A percentile compares a stretch with the other conserved stretches of the same genome.
These are phyloP conservation scores for Lipomyces sp. DNA, from an alignment of 805 yeast genomes.

Conservation along the genomic window DNA sequence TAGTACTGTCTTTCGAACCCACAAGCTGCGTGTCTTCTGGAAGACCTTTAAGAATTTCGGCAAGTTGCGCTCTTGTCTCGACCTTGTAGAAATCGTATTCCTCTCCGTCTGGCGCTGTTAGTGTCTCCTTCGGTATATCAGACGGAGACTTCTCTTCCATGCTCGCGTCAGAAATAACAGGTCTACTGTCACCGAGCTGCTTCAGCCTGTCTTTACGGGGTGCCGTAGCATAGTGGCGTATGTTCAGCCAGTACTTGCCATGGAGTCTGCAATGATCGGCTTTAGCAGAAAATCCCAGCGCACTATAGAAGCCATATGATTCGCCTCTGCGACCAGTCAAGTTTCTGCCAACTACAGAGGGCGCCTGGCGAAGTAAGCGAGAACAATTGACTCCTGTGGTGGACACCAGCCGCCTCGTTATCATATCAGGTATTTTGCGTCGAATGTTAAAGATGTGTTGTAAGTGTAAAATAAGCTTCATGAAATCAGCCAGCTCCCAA, in stretches of 20 bases:
- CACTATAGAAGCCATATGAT: neutral
- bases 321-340: neutral
- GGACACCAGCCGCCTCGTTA: neutral
- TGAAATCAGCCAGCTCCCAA: too few species aligned
- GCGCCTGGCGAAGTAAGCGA: neutral
- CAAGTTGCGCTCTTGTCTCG: neutral
- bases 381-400: neutral
- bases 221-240: neutral
- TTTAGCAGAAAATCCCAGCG: neutral
- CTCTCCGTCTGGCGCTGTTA: neutral
- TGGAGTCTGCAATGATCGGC: neutral
- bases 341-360: neutral
- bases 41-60: neutral
- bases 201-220: neutral
- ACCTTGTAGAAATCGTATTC: neutral
- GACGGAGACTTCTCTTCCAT: neutral
- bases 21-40: neutral
- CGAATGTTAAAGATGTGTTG: too few species aligned
- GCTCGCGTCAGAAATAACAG: neutral
- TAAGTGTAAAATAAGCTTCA: too few species aligned
- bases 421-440: neutral
- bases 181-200: neutral
- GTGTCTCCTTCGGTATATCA: neutral
- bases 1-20: conserved; percentile 3
- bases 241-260: neutral